Percentiles rank a stretch among this genome's conserved stretches.
phyloP scores from a whole-genome alignment of 176 grass and related monocot genomes.

The Oryza longistaminata region DNA sequence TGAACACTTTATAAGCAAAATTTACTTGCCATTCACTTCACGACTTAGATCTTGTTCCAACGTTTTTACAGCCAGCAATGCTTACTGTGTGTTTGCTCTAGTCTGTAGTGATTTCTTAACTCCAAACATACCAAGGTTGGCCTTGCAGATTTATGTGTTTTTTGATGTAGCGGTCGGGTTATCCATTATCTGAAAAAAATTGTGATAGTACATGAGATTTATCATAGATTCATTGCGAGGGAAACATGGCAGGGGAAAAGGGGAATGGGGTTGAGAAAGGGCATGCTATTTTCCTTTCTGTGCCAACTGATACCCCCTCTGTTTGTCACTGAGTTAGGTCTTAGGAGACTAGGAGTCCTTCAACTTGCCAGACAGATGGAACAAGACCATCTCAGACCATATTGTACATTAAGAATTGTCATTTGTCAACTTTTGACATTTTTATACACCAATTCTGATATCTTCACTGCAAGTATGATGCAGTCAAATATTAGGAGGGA shows the following conservation, averaged over 20 bases:
- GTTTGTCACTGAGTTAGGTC: constrained; percentile 10
- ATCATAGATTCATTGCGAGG: too few species aligned
- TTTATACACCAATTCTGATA: background rate
- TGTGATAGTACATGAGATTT: background rate
- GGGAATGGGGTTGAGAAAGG: too few species aligned
- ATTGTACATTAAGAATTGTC: too few species aligned
- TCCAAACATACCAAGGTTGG: background rate
- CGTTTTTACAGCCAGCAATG: background rate
- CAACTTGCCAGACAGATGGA: background rate
- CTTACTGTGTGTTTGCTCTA: too few species aligned
- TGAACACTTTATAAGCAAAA: background rate
- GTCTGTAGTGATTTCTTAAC: too few species aligned
- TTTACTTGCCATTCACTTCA: too few species aligned
- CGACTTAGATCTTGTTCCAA: background rate
- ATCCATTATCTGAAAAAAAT: too few species aligned
- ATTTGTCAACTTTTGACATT: background rate
- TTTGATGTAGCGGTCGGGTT: background rate
- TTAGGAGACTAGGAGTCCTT: background rate
- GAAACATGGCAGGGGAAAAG: too few species aligned
- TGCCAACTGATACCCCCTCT: background rate
- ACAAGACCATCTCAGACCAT: background rate
- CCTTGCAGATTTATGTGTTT: too few species aligned
- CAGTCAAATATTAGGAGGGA: constrained; percentile 77
- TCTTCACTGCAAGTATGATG: constrained; percentile 25
- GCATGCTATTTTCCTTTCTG: background rate